Evolutionary conservation across 1,139 yeast species (phyloP), one percentile per base, ranked within the genome.

Genomic region (Hyphopichia pseudoburtonii): DNA sequence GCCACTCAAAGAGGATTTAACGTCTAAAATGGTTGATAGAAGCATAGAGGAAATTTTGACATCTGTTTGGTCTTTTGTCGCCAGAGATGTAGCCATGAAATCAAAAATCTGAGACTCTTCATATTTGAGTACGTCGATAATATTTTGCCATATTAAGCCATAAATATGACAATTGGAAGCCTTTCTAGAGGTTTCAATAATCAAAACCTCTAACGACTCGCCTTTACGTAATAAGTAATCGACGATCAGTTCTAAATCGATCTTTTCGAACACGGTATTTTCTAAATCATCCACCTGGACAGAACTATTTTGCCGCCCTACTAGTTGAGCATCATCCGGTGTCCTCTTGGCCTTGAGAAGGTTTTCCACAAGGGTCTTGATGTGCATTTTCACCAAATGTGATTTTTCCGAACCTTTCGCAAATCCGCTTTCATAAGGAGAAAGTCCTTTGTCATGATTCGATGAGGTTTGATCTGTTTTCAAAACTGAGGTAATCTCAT

Each of bases 61-160:
- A 15, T 28, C 10, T 15, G 24, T n/a, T 7, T 34, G 29, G 3
- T 7, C 8, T 14, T 18, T 16, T 3, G 33, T 24, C 14, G 14
- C 29, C 4, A 38, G 40, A 1, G 60, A 48, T 24, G 47, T 51
- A 3, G 48, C 36, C 9, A 61, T 46, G 9, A 43, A 47, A 3
- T 34, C 42, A 15, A 52, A 51, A 14, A 67, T 45, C 15, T 50
- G 51, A 5, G 42, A 45, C 40, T 69, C 75, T 33, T 60, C 60
- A 3, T 45, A 32, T n/a, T 51, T 51, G 28, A 70, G 43, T n/a
- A 53, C 45, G 2, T 51, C 56, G 17, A 67, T 52, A 0, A 64
- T 48, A 34, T 72, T 77, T 15, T 57, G 54, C 73, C 82, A 71
- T 3, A 63, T 51, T 0, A 57, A 40, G 1, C 57, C 51, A 39